Base-by-base conservation (phyloP, 1,284 basidiomycete genomes). In the Microbotryum silenes-acaulis region DNA sequence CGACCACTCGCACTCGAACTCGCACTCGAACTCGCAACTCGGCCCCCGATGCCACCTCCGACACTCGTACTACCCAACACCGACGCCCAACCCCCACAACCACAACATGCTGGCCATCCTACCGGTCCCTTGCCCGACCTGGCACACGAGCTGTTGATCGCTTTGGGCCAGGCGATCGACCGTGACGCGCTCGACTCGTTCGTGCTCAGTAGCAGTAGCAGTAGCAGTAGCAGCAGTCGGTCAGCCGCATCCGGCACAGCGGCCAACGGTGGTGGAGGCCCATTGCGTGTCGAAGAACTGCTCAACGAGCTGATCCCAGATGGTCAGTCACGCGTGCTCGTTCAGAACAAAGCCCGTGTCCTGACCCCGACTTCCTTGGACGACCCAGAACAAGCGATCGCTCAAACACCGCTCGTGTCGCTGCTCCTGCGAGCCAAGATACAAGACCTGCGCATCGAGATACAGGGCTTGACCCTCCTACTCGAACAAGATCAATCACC, bases 401-500 rank as follows among this genome's bases (percentile, higher is more conserved):
- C 66, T 46, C 57, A 63, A 18, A 54, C 63, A 9, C 27, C 45
- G 51, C 44, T 62, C 57, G 82, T 89, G 8, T 85, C 85, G 68
- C 74, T 79, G 6, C 78, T 80, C 25, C 80, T 91, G 3, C 76
- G 79, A 14, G 80, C 83, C 63, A 82, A 83, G 59, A 84, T 87
- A 61, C 76, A 75, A 27, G 79, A 81, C 56, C 75, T 90, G n/a
- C 82, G 85, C 70, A 77, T 78, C n/a, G 87, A 92, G 77, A 85
- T 94, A 47, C 79, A 84, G 56, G 72, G 75, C 10, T 78, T 94
- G 59, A 82, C 85, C 63, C 78, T 76, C 42, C 83, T 89, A 72
- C 75, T 94, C 57, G 79, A 81, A 66, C 78, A 77, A 18, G 86
- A 88, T 71, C 90, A 93, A 74, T 87, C 91, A 74, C 88, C 88